These are phyloP conservation scores for Diaporthe aspalathi DNA, from an alignment of 2,329 filamentous ascomycete genomes.

Conservation along the genomic window DNA sequence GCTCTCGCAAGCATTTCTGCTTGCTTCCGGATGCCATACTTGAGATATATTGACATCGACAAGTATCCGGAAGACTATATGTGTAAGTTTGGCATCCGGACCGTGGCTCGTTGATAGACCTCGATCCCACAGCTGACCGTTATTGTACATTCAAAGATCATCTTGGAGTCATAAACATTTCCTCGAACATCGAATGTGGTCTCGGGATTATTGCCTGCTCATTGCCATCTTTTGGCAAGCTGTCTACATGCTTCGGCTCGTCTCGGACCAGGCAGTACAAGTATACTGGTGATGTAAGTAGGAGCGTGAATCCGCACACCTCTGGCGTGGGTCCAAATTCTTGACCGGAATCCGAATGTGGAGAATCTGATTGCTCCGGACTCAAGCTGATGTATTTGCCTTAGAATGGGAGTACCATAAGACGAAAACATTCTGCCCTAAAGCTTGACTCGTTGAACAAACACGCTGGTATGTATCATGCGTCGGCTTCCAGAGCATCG, in stretches of 20 bases:
- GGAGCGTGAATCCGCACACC: not conserved
- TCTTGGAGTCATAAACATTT: not conserved
- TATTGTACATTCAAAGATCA: not conserved
- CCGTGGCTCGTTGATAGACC: no score
- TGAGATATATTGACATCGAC: not conserved
- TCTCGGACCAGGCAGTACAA: not conserved
- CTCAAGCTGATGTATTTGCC: not conserved
- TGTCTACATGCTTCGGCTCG: not conserved
- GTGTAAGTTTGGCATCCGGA: not conserved
- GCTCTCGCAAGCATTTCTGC: not conserved
- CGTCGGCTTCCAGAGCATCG: slow-evolving; percentile 6
- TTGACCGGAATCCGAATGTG: no score
- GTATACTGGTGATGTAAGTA: not conserved
- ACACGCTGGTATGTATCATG: not conserved
- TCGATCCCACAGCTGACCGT: not conserved
- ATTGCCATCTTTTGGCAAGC: not conserved
- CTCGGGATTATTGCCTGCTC: slow-evolving; percentile 8
- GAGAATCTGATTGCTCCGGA: not conserved
- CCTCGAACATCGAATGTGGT: slow-evolving; percentile 15
- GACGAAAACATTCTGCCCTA: not conserved
- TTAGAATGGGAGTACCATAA: not conserved
- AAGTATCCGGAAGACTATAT: not conserved
- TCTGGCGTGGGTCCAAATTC: not conserved
- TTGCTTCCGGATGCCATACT: not conserved
- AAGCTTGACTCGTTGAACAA: slow-evolving; percentile 10